A percentile compares a stretch with the other conserved stretches of the same genome.
These are phyloP conservation scores for Pezicula carpinea DNA, from an alignment of 2,329 filamentous ascomycete genomes.

Conservation along the genomic window DNA sequence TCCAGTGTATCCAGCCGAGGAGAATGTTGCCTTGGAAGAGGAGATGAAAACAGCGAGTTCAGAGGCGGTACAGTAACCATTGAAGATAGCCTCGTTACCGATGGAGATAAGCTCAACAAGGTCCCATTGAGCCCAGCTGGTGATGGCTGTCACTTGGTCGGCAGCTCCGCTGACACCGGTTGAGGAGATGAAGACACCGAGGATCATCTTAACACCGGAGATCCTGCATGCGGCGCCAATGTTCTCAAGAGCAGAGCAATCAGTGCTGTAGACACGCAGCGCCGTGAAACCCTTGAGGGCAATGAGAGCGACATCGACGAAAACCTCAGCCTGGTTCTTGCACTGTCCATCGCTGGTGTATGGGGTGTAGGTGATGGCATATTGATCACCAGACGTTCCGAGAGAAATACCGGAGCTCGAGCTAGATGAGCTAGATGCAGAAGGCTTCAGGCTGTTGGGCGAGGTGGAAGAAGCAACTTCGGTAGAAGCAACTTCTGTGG, in stretches of 20 bases:
- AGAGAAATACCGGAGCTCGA: conserved; percentile 6
- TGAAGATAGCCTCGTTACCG: conserved; percentile 87
- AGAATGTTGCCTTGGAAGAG: conserved; percentile 60
- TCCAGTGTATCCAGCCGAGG: conserved; percentile 62
- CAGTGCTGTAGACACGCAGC: conserved; percentile 84
- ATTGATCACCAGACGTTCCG: conserved; percentile 35
- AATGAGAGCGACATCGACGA: conserved; percentile 57
- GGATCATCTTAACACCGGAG: conserved; percentile 71
- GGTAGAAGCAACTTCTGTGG: conserved; percentile 22
- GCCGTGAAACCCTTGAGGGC: conserved; percentile 61
- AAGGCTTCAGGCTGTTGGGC: no score
- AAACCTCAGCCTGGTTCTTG: conserved; percentile 57
- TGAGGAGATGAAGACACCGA: conserved; percentile 80
- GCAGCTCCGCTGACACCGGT: conserved; percentile 54
- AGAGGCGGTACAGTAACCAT: conserved; percentile 58
- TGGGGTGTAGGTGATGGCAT: conserved; percentile 77
- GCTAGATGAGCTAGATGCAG: conserved; percentile 23
- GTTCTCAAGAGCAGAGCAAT: conserved; percentile 76
- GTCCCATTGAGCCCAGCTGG: conserved; percentile 68
- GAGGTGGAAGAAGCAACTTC: conserved; percentile 12
- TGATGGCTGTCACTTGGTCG: conserved; percentile 67
- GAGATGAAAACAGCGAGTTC: conserved; percentile 68
- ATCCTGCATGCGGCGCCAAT: conserved; percentile 65
- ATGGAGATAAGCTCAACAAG: conserved; percentile 76
- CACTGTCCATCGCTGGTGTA: conserved; percentile 58